Base-by-base conservation (phyloP, 495 filamentous ascomycete genomes). In the Aspergillus asperescens region DNA sequence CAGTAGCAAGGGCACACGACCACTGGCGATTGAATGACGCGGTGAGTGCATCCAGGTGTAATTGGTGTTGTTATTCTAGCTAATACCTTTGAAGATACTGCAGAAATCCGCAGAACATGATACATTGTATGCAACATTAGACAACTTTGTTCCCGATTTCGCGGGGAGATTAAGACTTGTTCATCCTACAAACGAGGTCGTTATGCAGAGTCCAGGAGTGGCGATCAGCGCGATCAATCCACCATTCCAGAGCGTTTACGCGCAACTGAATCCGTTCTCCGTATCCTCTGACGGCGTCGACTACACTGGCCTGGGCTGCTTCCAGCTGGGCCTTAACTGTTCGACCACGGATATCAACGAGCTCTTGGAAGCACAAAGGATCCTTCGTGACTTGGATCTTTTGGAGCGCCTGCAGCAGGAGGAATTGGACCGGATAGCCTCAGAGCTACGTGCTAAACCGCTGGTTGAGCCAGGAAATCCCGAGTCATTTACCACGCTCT, bases 301-400 rank as follows among this genome's bases (percentile, higher is more conserved):
- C 12, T 56, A 56, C 16, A 41, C 49, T 0, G 57, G 53, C 3
- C 44, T 60, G 1, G 57, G 57, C 10, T 60, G 57, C 7, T 60
- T 60, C 52, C 57, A 60, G 31, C 48, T 60, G 1, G 57, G 57
- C 1, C 53, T 60, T 9, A 48, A 60, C 27, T 53, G 48, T 31
- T 56, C 52, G 1, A 4, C 29, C 4, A 52, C 53, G 15, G 53
- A 60, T 10, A 48, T 60, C 23, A 23, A 46, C 2, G 57, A 60
- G 8, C 32, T 60, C 3, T 5, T 60, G 8, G 48, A 56, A 16
- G 53, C 34, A 1, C 57, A 60, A 49, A 38, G 25, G 1, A 52
- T 53, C n/a, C 39, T 55, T 9, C 39, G 49, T 5, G 50, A 56
- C 7, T 34, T 60, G 1, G 32, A 56, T 23, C 16, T 60, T 31